Evolutionary conservation across 139 green algal species (phyloP).

Genomic region (Klebsormidium nitens): DNA sequence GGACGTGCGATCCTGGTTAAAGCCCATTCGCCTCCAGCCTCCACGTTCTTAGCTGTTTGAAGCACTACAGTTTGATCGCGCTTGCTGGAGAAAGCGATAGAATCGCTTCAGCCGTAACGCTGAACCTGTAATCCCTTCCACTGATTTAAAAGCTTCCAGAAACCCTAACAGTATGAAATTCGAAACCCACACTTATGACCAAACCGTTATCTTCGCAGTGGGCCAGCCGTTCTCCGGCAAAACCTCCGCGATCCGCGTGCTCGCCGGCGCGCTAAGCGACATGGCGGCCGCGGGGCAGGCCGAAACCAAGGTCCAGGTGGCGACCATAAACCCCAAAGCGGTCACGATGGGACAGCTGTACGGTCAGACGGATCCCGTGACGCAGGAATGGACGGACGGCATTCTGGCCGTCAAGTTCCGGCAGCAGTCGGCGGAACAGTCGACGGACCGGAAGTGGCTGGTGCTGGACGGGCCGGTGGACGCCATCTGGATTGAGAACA

Average conservation of each 20-base stretch:
- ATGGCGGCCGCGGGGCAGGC: conserved; percentile 48
- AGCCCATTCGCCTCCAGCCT: no score
- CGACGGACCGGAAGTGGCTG: conserved; percentile 33
- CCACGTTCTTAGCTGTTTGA: no score
- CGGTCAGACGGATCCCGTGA: conserved; percentile 35
- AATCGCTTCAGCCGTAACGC: no score
- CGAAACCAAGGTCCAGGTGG: conserved; percentile 35
- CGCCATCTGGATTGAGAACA: conserved; percentile 60
- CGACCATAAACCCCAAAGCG: conserved; percentile 41
- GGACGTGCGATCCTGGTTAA: no score
- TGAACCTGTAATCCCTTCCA: no score
- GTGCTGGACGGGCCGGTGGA: conserved; percentile 56
- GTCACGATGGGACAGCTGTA: conserved; percentile 47
- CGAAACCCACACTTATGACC: no score
- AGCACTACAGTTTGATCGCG: no score
- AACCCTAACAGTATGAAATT: no score
- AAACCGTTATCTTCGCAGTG: no score
- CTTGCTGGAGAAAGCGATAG: no score
- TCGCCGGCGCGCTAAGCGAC: conserved; percentile 51
- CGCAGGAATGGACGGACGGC: conserved; percentile 47
- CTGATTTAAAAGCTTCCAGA: no score
- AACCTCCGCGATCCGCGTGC: conserved; percentile 47
- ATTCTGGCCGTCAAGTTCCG: conserved; percentile 45
- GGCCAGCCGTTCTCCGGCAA: conserved; percentile 54
- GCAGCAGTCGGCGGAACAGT: conserved; percentile 19